Evolutionary conservation across 1,284 basidiomycete species (phyloP), one percentile per base, ranked within the genome.

Genomic region (Cutaneotrichosporon arboriforme): DNA sequence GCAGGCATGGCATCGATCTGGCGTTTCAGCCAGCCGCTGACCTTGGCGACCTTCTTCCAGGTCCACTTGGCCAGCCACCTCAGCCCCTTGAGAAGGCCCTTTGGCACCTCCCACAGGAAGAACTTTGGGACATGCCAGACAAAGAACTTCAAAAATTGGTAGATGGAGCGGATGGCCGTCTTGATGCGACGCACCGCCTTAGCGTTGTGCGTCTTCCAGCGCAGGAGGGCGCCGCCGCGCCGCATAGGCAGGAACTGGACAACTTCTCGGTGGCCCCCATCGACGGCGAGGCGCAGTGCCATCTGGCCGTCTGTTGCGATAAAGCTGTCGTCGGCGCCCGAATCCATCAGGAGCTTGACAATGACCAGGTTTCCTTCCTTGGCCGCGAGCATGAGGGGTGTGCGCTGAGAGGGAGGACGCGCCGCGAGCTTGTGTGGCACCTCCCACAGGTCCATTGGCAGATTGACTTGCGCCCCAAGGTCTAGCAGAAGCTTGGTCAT

Each of bases 371-470:
- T 79, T 0, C 90, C 90, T 66, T 88, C 77, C 65, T 91, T 89
- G 15, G 83, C 83, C 1, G 90, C 89, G 0, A 92, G 78, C 66
- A 93, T 90, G 26, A 94, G 71, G 15, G 90, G 80, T 0, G 90
- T 87, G 13, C 56, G 52, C 17, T 43, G 21, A 2, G 8, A 1
- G 8, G 17, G 17, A n/a, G n/a, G n/a, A n/a, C n/a, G n/a, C n/a
- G n/a, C n/a, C n/a, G n/a, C n/a, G n/a, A n/a, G n/a, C n/a, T n/a
- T n/a, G n/a, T n/a, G n/a, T n/a, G n/a, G n/a, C n/a, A n/a, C n/a
- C n/a, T n/a, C n/a, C n/a, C n/a, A n/a, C n/a, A 3, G 3, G 9
- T 14, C 36, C 18, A 36, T 44, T 2, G 35, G 15, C 8, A 7
- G 14, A 23, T 54, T 47, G 13, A 49, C 21, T 4, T 34, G 38